A percentile compares a stretch with the other conserved stretches of the same genome.
Conservation (phyloP, 1,139 yeast genomes). For the Hansenula lynferdii region DNA sequence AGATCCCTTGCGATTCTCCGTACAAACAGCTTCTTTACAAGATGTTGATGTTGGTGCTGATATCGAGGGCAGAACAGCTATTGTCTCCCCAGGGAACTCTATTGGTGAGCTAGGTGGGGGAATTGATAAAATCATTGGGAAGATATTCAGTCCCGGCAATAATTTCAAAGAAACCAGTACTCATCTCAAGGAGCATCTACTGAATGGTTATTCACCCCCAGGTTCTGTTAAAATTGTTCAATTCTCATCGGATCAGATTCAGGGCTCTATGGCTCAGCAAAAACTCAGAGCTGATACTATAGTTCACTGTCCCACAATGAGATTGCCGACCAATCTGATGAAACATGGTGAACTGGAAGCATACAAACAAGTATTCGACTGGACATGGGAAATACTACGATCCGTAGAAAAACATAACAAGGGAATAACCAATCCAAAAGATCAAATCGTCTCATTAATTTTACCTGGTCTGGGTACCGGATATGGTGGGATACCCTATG, state of each 20-base stretch:
- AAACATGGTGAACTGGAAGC: constrained; percentile 14
- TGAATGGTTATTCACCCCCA: constrained; percentile 30
- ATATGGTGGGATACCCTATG: constrained; percentile 37
- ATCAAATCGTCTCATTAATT: constrained; percentile 28
- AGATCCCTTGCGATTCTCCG: not conserved
- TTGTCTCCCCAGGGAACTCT: constrained; percentile 52
- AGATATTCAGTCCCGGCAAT: constrained; percentile 6
- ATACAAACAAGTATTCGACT: constrained; percentile 35
- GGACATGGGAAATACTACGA: constrained; percentile 38
- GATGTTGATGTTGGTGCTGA: not conserved
- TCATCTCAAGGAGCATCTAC: constrained; percentile 8
- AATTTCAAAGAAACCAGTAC: constrained; percentile 6
- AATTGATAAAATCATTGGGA: constrained; percentile 36
- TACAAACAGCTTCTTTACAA: not conserved
- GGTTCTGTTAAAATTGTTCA: constrained; percentile 26
- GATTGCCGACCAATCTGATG: constrained; percentile 31
- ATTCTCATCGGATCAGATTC: constrained; percentile 9
- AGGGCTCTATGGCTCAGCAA: constrained; percentile 4
- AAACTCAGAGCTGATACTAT: constrained; percentile 26
- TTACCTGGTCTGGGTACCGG: constrained; percentile 51
- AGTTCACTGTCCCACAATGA: constrained; percentile 45
- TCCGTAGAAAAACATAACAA: constrained; percentile 20
- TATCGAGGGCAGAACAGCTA: constrained; percentile 16
- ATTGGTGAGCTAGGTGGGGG: constrained; percentile 49
- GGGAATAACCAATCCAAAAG: constrained; percentile 8